A percentile compares a stretch with the other conserved stretches of the same genome.
These are phyloP conservation scores for Paramecium primaurelia DNA, from an alignment of 73 alveolate species.

Conservation along the genomic window DNA sequence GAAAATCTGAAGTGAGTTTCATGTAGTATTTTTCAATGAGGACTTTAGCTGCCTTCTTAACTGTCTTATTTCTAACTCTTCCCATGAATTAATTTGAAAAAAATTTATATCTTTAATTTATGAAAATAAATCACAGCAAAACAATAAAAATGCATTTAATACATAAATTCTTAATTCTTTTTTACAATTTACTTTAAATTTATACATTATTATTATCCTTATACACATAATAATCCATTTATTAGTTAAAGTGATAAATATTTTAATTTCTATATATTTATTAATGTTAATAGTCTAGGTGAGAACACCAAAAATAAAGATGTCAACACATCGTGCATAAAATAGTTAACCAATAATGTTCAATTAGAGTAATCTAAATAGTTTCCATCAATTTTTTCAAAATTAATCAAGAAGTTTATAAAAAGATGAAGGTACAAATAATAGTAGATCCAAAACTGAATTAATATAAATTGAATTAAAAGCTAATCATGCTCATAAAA, in stretches of 20 bases:
- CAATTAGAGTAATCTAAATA: not conserved
- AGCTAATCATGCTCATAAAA: not conserved
- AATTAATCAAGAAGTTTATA: not conserved
- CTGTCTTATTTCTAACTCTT: conserved; percentile 97
- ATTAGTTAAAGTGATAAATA: not conserved
- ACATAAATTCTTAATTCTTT: not conserved
- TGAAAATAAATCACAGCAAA: not conserved
- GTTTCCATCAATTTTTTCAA: not conserved
- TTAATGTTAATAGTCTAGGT: not conserved
- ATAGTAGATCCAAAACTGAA: not conserved
- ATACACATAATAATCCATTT: not conserved
- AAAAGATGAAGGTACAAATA: not conserved
- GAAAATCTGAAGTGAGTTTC: conserved; percentile 95
- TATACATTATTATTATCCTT: not conserved
- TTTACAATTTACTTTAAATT: not conserved
- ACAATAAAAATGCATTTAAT: not conserved
- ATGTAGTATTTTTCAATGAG: conserved; percentile 91
- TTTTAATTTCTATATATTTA: not conserved
- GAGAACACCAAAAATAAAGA: not conserved
- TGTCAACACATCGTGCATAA: not conserved
- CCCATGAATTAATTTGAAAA: conserved; percentile 74
- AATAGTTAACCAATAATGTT: not conserved
- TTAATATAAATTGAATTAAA: not conserved
- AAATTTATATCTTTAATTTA: conserved; percentile 17
- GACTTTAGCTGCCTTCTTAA: conserved; percentile 95